Evolutionary conservation across 768 basidiomycete species (phyloP).

Genomic region (Cystobasidium ongulense): DNA sequence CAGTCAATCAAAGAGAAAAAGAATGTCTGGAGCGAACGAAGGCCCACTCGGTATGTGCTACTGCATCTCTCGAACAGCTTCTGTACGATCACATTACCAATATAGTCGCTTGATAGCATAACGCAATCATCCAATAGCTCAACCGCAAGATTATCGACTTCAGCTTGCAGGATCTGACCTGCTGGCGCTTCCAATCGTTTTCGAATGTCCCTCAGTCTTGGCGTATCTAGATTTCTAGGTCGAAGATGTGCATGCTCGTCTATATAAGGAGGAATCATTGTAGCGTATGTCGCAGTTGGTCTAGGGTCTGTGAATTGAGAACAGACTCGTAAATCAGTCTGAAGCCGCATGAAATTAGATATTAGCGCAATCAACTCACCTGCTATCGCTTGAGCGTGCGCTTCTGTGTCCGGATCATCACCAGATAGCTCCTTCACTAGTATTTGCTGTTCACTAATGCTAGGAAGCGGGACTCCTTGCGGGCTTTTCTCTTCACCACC

Average conservation of each 20-base stretch:
- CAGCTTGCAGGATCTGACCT: slow-evolving; percentile 59
- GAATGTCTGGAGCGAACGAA: neutral
- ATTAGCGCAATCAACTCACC: slow-evolving; percentile 54
- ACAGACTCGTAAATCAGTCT: neutral
- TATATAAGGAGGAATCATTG: slow-evolving; percentile 80
- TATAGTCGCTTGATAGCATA: slow-evolving; percentile 92
- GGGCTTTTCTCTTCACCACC: slow-evolving; percentile 38
- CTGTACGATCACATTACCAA: slow-evolving; percentile 88
- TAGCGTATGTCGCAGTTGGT: slow-evolving; percentile 90
- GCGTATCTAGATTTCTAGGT: slow-evolving; percentile 66
- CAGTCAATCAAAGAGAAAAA: neutral
- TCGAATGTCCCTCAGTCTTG: slow-evolving; percentile 83
- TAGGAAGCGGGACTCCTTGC: slow-evolving; percentile 23
- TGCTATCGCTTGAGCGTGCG: slow-evolving; percentile 72
- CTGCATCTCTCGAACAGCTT: slow-evolving; percentile 91
- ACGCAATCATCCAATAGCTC: slow-evolving; percentile 94
- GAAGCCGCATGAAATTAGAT: neutral
- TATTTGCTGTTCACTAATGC: slow-evolving; percentile 86
- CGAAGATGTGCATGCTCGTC: slow-evolving; percentile 37
- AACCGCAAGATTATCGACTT: slow-evolving; percentile 78
- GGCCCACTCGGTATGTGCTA: slow-evolving; percentile 50
- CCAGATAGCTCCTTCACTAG: slow-evolving; percentile 84
- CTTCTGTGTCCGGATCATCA: slow-evolving; percentile 67
- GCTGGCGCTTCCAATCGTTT: slow-evolving; percentile 86
- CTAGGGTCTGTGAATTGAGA: slow-evolving; percentile 62